phyloP scores from a whole-genome alignment of 805 yeast species.

The Sugiyamaella mastotermitis region DNA sequence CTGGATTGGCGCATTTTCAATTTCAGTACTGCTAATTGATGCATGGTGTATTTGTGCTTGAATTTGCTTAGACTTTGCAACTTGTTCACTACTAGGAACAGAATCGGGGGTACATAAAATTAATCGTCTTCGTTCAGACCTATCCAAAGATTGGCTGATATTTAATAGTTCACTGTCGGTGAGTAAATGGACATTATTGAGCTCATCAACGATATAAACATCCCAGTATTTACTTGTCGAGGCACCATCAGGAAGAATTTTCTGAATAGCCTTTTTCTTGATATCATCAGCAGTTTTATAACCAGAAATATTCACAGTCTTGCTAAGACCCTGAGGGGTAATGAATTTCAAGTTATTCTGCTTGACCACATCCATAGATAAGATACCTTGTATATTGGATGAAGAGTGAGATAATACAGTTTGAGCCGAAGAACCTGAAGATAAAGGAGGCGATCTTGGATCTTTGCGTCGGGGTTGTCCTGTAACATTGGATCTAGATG shows the following conservation, averaged over 20 bases:
- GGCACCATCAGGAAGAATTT: slow-evolving; percentile 30
- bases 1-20: not conserved
- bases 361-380: slow-evolving; percentile 32
- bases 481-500: not conserved
- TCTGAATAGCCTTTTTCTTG: slow-evolving; percentile 60
- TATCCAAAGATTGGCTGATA: slow-evolving; percentile 68
- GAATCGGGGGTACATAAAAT: slow-evolving; percentile 62
- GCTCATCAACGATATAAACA: slow-evolving; percentile 52
- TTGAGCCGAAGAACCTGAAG: not conserved
- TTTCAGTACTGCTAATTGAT: not conserved
- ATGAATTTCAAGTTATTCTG: slow-evolving; percentile 56
- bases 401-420: not conserved
- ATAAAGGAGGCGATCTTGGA: not conserved
- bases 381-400: slow-evolving; percentile 24
- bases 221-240: slow-evolving; percentile 24
- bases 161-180: slow-evolving; percentile 74
- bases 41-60: slow-evolving; percentile 2
- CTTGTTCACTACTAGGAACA: slow-evolving; percentile 42
- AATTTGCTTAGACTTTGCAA: slow-evolving; percentile 24
- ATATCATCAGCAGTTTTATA: slow-evolving; percentile 78
- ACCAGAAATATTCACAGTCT: slow-evolving; percentile 64
- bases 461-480: not conserved
- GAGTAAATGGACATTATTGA: slow-evolving; percentile 38
- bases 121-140: slow-evolving; percentile 62
- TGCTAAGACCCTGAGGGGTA: slow-evolving; percentile 65